Conservation (phyloP, 306 rosid species). For the Vicia villosa region DNA sequence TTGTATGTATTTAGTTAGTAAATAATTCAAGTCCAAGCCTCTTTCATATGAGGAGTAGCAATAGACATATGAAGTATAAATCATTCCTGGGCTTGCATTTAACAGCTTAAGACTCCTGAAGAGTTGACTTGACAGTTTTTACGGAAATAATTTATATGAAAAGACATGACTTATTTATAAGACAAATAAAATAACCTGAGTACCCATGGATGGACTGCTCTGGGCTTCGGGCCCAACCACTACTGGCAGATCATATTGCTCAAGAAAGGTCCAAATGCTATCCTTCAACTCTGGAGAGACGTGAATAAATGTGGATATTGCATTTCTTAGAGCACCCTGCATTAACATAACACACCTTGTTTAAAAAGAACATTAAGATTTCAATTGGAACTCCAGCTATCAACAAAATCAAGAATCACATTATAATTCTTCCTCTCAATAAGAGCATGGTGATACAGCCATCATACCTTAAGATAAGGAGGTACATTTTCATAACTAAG, state of each 20-base stretch:
- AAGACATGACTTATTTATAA: slow-evolving; percentile 2
- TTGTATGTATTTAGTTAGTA: background rate
- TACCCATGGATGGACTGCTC: slow-evolving; percentile 56
- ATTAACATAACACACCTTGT: slow-evolving; percentile 26
- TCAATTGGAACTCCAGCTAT: slow-evolving; percentile 35
- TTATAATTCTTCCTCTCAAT: background rate
- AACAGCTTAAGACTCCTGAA: slow-evolving; percentile 5
- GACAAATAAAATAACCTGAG: slow-evolving; percentile 64
- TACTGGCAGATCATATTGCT: slow-evolving; percentile 95
- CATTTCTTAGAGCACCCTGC: slow-evolving; percentile 93
- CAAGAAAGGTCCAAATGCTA: slow-evolving; percentile 90
- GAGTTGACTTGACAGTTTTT: background rate
- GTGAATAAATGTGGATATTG: slow-evolving; percentile 72
- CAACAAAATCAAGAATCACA: slow-evolving; percentile 35
- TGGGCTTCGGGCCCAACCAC: slow-evolving; percentile 77
- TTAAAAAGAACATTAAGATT: slow-evolving; percentile 37
- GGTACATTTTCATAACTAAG: slow-evolving; percentile 97
- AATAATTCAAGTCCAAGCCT: slow-evolving; percentile 12
- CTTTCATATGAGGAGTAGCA: slow-evolving; percentile 12
- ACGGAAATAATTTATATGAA: background rate
- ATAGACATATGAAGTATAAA: slow-evolving; percentile 24
- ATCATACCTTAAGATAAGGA: slow-evolving; percentile 86
- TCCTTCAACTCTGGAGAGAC: slow-evolving; percentile 78
- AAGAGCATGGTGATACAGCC: slow-evolving; percentile 33
- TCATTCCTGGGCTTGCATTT: slow-evolving; percentile 6